Percentiles rank a stretch among this genome's conserved stretches.
Conservation (phyloP, 352 stramenopile genomes). For the Globisporangium carolinianum region DNA sequence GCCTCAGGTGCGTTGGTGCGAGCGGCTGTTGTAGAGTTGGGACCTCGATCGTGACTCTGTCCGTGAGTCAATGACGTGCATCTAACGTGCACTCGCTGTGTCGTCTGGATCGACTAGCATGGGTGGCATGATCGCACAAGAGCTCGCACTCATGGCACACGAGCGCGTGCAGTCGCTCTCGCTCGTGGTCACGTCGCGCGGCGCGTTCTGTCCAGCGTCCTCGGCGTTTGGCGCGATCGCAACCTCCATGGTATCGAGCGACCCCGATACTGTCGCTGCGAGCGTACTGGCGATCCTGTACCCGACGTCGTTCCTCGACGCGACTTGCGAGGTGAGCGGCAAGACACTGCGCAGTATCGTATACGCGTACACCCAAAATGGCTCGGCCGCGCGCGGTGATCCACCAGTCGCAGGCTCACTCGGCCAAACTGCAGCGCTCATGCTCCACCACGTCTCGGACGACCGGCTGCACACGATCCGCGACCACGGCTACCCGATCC, state of each 20-base stretch:
- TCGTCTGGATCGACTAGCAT: conserved; percentile 22
- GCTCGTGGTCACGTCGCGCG: conserved; percentile 53
- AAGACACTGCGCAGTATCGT: no score
- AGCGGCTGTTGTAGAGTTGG: no score
- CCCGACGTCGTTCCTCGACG: conserved; percentile 17
- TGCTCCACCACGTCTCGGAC: conserved; percentile 19
- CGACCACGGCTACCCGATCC: conserved; percentile 32
- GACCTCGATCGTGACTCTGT: no score
- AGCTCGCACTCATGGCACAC: conserved; percentile 34
- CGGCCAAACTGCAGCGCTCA: neutral
- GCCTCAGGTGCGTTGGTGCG: conserved; percentile 4
- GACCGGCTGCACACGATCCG: conserved; percentile 31
- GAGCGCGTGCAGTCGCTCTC: conserved; percentile 52
- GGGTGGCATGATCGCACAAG: conserved; percentile 67
- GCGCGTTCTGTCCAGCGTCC: conserved; percentile 29
- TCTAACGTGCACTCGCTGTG: no score
- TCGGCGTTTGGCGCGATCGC: conserved; percentile 20
- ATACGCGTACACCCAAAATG: neutral
- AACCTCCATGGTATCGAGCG: conserved; percentile 32
- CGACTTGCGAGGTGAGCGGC: conserved; percentile 12
- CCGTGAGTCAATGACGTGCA: no score
- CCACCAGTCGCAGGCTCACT: neutral
- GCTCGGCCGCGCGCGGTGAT: conserved; percentile 21
- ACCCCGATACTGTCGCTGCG: conserved; percentile 30
- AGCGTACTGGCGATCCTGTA: conserved; percentile 50